These are phyloP conservation scores for Collybia mongolica DNA, from an alignment of 768 basidiomycete species.

Conservation along the genomic window DNA sequence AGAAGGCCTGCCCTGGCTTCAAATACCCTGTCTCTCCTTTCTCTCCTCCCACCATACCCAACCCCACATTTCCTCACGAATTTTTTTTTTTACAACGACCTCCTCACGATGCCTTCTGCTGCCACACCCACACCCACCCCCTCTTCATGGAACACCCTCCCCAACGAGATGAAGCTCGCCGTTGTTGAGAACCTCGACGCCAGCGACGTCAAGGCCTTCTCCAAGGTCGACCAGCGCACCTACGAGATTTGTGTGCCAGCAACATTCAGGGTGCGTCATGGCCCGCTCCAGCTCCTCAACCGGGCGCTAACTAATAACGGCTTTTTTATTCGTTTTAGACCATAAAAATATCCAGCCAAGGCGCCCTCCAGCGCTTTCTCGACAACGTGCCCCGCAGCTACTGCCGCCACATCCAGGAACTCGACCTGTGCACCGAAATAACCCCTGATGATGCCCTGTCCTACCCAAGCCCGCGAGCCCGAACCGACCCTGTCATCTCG, in stretches of 20 bases:
- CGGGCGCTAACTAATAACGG: constrained; percentile 3
- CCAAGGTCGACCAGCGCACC: constrained; percentile 46
- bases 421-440: constrained; percentile 42
- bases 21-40: constrained; percentile 7
- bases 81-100: neutral
- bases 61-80: neutral
- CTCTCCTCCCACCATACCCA: too few relatives aligned
- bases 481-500: constrained; percentile 47
- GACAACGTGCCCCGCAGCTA: constrained; percentile 56
- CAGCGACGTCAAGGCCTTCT: constrained; percentile 43
- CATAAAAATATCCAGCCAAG: too few relatives aligned
- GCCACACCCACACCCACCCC: constrained; percentile 12
- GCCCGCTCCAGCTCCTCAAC: neutral
- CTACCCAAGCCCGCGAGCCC: constrained; percentile 17
- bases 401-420: constrained; percentile 48
- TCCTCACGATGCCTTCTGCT: constrained; percentile 10
- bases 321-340: neutral
- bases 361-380: constrained; percentile 49
- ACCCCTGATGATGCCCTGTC: too few relatives aligned
- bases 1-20: constrained; percentile 1
- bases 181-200: constrained; percentile 49
- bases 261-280: constrained; percentile 51
- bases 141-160: constrained; percentile 53
- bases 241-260: constrained; percentile 57
- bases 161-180: constrained; percentile 63